Evolutionary conservation across 805 yeast genomes (phyloP), one percentile per base, ranked within the genome.

Genomic region (Sugiyamaella valdiviana): DNA sequence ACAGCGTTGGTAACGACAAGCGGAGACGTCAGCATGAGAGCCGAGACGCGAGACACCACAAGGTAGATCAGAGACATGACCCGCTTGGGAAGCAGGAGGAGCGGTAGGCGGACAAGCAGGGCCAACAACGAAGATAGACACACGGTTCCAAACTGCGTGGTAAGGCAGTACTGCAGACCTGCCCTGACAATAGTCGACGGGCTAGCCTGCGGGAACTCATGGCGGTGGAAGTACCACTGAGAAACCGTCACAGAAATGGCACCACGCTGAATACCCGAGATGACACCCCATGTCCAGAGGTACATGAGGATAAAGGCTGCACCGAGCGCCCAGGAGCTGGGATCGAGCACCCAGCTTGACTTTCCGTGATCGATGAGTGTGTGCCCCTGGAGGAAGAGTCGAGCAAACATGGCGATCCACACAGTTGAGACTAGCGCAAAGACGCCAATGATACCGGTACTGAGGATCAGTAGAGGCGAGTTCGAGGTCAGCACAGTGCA

Each of bases 251-350:
- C 61, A 1, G 72, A 53, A 5, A 69, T 54, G 2, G 68, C 53
- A 16, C 61, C 62, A n/a, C 70, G 59, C 48, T 67, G 68, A 41
- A 70, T 55, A 7, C 69, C 68, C 39, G 65, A 56, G 12, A 71
- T 50, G 17, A 71, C 63, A 2, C 69, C 68, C 68, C 71, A 67
- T 1, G 73, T 65, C 75, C 75, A 71, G 37, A 71, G 50, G 50
- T 66, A 70, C 64, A 67, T 59, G 24, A 70, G 36, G 5, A 60
- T 51, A 49, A 62, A 65, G 45, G 57, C 57, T 5, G 59, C 59
- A 12, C 65, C 70, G 2, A 65, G 55, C 3, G 48, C 32, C 65
- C 67, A 64, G 12, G 65, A 57, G 43, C 42, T 62, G 46, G 60
- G 58, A 50, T 62, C 67, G 44, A 56, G 48, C 40, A 32, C 57